Evolutionary conservation across 2,329 filamentous ascomycete genomes (phyloP).

Genomic region (Emydomyces testavorans): DNA sequence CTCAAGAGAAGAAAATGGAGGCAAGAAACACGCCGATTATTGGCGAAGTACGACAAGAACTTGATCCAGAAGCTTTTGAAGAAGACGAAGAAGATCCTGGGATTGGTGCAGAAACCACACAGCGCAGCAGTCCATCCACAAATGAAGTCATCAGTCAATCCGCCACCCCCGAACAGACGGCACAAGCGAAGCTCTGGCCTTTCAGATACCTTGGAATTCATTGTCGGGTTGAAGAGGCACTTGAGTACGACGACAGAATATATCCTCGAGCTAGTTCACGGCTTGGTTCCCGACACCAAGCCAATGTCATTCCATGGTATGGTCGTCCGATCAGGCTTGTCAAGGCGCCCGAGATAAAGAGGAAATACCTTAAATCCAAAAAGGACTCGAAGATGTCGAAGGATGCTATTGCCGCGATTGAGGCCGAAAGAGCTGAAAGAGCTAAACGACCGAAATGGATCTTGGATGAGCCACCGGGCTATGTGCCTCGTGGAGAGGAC

Average conservation of each 20-base stretch:
- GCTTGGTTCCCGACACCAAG: constrained; percentile 82
- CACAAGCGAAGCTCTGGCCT: constrained; percentile 88
- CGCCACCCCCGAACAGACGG: constrained; percentile 73
- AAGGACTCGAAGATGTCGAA: constrained; percentile 68
- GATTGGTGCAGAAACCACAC: constrained; percentile 41
- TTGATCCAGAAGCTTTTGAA: constrained; percentile 55
- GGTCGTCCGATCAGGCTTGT: constrained; percentile 81
- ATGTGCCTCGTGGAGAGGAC: constrained; percentile 74
- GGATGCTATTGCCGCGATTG: constrained; percentile 64
- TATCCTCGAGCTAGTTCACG: constrained; percentile 92
- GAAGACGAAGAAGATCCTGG: constrained; percentile 72
- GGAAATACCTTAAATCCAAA: constrained; percentile 56
- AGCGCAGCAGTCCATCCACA: constrained; percentile 28
- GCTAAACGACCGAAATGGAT: constrained; percentile 86
- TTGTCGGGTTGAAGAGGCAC: constrained; percentile 84
- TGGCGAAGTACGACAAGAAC: constrained; percentile 42
- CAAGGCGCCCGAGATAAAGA: constrained; percentile 77
- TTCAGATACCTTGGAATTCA: constrained; percentile 94
- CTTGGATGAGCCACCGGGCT: constrained; percentile 80
- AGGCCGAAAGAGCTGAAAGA: constrained; percentile 66
- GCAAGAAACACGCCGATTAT: constrained; percentile 73
- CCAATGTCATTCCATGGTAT: constrained; percentile 71
- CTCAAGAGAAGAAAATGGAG: constrained; percentile 87
- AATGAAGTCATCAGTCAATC: constrained; percentile 47
- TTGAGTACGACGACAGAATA: constrained; percentile 95